Base-by-base conservation (phyloP, 805 yeast genomes). In the Metschnikowia corniflorae region DNA sequence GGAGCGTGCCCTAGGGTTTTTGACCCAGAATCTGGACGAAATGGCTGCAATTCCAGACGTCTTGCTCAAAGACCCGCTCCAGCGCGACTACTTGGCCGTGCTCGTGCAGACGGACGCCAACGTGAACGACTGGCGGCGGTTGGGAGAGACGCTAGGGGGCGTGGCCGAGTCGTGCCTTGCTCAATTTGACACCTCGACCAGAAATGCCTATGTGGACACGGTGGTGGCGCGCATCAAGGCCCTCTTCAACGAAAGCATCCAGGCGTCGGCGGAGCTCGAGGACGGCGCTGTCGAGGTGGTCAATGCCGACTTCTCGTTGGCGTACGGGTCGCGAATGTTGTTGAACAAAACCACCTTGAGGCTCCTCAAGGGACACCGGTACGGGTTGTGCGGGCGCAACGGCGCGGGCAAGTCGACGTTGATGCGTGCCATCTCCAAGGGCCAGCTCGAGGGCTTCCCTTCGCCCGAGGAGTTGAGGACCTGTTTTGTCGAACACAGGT, bases 401-500 rank as follows among this genome's bases (percentile, higher is more conserved):
- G 98, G 98, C 75, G 97, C 96, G 42, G 98, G 98, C 71, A 91
- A 91, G 65, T 88, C 97, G 10, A 91, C 98, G 12, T 73, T 91
- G 54, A 88, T 91, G 97, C 79, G 97, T 63, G 82, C 97, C 20
- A 93, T 91, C 54, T 87, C 96, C 37, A 86, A 87, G 57, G 97
- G 97, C 40, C 96, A 91, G 68, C 73, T 91, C 47, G 97, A 91
- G 68, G 97, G 97, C 4, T 91, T 93, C 80, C 98, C 98, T 29
- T 83, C 86, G 51, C 81, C 87, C 54, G 77, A 83, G 37, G 82
- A 82, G 56, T 70, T 93, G 46, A 80, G 85, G 61, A 91, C 97
- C 20, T 88, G 97, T 69, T 93, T 91, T 53, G 97, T 91, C 36
- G 98, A 93, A 72, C 97, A 93, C 70, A 86, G 86, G 60, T 72